phyloP scores from a whole-genome alignment of 805 yeast species.

The Saccharomyces paradoxus region DNA sequence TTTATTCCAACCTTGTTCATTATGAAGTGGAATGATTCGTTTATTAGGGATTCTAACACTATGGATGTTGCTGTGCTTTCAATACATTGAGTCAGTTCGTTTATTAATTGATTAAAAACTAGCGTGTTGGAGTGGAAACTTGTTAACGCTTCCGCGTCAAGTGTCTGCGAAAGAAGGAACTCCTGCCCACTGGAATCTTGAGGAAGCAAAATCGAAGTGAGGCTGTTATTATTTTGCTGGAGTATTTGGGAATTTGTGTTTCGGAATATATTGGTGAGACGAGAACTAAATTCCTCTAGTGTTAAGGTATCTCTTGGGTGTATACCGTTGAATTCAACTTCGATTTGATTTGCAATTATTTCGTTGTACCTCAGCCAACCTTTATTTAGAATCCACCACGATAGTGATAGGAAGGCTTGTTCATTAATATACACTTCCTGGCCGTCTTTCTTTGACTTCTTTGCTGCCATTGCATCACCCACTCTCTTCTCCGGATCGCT shows the following conservation, averaged over 20 bases:
- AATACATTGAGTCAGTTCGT: conserved; percentile 40
- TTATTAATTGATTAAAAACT: conserved; percentile 32
- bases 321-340: conserved; percentile 49
- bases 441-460: conserved; percentile 21
- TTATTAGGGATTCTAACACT: conserved; percentile 23
- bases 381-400: conserved; percentile 89
- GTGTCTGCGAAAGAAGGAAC: conserved; percentile 46
- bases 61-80: conserved; percentile 23
- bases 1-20: conserved; percentile 20
- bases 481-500: background rate
- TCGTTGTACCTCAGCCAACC: conserved; percentile 64
- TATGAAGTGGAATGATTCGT: conserved; percentile 24
- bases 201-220: conserved; percentile 39
- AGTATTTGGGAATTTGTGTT: conserved; percentile 27
- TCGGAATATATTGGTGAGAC: conserved; percentile 33
- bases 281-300: conserved; percentile 47
- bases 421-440: conserved; percentile 45
- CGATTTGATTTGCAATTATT: conserved; percentile 49
- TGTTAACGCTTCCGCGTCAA: conserved; percentile 35
- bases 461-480: background rate
- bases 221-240: conserved; percentile 17
- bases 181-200: conserved; percentile 37
- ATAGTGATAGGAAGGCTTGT: conserved; percentile 75
- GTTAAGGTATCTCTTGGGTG: conserved; percentile 69
- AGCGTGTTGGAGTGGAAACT: conserved; percentile 23